Conservation (phyloP, 2,329 filamentous ascomycete genomes). For the Elsinoe fawcettii region DNA sequence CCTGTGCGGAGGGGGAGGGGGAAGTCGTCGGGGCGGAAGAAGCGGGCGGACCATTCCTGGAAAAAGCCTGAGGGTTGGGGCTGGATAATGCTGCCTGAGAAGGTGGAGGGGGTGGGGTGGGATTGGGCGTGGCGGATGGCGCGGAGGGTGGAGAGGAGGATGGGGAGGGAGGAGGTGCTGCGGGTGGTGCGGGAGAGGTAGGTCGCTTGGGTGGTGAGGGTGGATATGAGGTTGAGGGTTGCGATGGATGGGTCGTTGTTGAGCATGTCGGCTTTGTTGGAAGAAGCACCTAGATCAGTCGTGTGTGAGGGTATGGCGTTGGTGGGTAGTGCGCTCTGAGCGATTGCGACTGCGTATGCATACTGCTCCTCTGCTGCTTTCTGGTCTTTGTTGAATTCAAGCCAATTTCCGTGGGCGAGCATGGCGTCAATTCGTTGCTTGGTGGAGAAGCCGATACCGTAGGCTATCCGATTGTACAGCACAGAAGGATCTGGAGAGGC, state of each 20-base stretch:
- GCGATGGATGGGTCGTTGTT: conserved; percentile 45
- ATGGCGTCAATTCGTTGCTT: conserved; percentile 74
- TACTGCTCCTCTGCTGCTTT: conserved; percentile 66
- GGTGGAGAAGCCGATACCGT: conserved; percentile 69
- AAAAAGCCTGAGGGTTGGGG: not conserved
- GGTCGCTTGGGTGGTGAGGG: conserved; percentile 69
- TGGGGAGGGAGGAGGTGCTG: conserved; percentile 63
- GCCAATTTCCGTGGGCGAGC: conserved; percentile 74
- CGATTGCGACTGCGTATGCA: conserved; percentile 67
- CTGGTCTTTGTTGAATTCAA: conserved; percentile 64
- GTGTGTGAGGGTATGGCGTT: conserved; percentile 20
- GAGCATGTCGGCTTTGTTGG: conserved; percentile 54
- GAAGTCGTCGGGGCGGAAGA: conserved; percentile 44
- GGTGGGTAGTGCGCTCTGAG: conserved; percentile 49
- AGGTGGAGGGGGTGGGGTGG: conserved; percentile 22
- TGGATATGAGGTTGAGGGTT: conserved; percentile 60
- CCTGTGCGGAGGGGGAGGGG: conserved; percentile 65
- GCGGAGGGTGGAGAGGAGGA: conserved; percentile 76
- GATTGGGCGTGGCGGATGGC: conserved; percentile 56
- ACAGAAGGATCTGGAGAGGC: conserved; percentile 64
- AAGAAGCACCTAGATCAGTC: conserved; percentile 41
- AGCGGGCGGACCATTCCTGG: conserved; percentile 19
- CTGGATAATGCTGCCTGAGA: not conserved
- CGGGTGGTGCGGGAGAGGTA: conserved; percentile 66
- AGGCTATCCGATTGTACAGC: conserved; percentile 75